Percentiles rank a stretch among this genome's conserved stretches.
Evolutionary conservation across 2,329 filamentous ascomycete species (phyloP).

Genomic region (Didymella arachidicola): DNA sequence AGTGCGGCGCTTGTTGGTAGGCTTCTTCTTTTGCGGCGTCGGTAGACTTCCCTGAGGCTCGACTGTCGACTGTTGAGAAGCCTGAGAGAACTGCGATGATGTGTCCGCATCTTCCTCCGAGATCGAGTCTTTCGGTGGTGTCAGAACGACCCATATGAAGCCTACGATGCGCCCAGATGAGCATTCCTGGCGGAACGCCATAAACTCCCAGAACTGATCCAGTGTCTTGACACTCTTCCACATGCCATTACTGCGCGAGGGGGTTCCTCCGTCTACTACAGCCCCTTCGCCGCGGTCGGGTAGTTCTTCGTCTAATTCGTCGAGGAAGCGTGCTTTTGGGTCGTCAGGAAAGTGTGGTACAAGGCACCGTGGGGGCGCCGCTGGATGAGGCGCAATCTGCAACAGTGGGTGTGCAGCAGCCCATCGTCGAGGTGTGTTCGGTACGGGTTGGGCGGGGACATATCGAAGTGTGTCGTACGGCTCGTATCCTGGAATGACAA

Average conservation of each 20-base stretch:
- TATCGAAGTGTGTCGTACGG: constrained; percentile 80
- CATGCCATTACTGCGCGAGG: constrained; percentile 64
- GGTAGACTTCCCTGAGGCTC: constrained; percentile 27
- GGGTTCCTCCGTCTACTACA: constrained; percentile 50
- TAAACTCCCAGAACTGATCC: constrained; percentile 98
- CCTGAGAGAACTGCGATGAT: constrained; percentile 34
- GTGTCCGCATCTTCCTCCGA: constrained; percentile 42
- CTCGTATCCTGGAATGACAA: constrained; percentile 88
- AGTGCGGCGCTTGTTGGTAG: constrained; percentile 26
- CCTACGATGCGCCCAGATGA: constrained; percentile 91
- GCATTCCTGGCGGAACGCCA: constrained; percentile 95
- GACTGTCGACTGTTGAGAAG: constrained; percentile 30
- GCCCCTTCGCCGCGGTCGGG: constrained; percentile 58
- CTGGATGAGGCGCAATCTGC: constrained; percentile 72
- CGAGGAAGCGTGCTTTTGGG: constrained; percentile 87
- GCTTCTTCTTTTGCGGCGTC: constrained; percentile 27
- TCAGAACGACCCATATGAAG: constrained; percentile 91
- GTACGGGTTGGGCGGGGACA: constrained; percentile 65
- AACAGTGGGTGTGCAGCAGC: constrained; percentile 73
- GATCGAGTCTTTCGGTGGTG: constrained; percentile 60
- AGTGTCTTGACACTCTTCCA: constrained; percentile 87
- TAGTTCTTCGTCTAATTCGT: constrained; percentile 87
- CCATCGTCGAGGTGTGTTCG: constrained; percentile 54
- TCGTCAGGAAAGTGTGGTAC: constrained; percentile 95
- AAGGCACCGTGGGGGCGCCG: constrained; percentile 80